Evolutionary conservation across 352 stramenopile genomes (phyloP), one percentile per base, ranked within the genome.

Genomic region (Pythium vanterpoolii): DNA sequence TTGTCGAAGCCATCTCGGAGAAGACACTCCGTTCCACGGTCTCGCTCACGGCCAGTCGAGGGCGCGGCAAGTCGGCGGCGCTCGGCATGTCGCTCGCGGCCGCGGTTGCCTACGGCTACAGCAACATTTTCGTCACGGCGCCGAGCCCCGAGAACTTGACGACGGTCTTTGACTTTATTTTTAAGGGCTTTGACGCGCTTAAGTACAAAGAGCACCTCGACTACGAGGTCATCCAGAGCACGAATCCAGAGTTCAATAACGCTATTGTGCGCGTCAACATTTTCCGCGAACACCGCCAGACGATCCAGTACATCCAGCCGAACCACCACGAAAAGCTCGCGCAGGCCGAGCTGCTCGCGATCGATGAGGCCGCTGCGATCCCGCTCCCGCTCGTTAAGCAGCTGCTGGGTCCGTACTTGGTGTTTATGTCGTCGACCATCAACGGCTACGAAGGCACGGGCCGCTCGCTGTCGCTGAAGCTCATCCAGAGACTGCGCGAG

Each of bases 401-500:
- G 42, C 73, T 99, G 30, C 85, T 99, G 36, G 95, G 95, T 0
- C 86, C 92, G 33, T 98, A 98, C 73, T 74, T 99, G 9, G 97
- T 98, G 11, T 99, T 99, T 68, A 88, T 99, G 72, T 98, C 95
- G 64, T 99, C 96, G 27, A 99, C 98, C 4, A 95, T 99, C 44
- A 99, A 99, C 74, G 98, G 98, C 33, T 99, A 99, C 72, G 98
- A 99, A 89, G 98, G 98, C 44, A 99, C 98, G 5, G 98, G 98
- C 23, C 75, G 98, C 45, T 98, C 97, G 51, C 77, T 99, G 18
- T 99, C 96, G 59, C 83, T 99, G 28, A 99, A 99, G 79, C 83
- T 99, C 13, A 92, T 99, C 60, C 96, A 99, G 52, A 97, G 99
- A 73, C 80, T 99, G 27, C 85, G 97, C 16, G 90, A 99, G 57